Evolutionary conservation across 805 yeast species (phyloP).

Genomic region (Metschnikowia baotianmanensis): DNA sequence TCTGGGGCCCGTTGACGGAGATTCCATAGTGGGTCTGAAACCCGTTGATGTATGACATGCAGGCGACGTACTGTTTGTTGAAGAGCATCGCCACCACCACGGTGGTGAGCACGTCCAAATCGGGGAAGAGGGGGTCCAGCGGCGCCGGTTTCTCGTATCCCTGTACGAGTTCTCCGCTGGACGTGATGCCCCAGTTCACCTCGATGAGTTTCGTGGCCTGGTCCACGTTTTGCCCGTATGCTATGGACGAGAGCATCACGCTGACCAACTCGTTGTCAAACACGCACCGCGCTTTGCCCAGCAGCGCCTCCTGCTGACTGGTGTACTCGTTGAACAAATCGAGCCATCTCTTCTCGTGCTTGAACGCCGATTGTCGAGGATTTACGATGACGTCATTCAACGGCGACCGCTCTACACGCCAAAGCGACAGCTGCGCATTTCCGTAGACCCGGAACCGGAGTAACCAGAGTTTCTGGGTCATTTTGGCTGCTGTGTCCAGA

Average conservation of each 20-base stretch:
- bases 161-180: conserved; percentile 21
- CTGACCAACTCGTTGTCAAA: conserved; percentile 24
- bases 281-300: conserved; percentile 5
- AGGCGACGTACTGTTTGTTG: conserved; percentile 30
- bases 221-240: conserved; percentile 23
- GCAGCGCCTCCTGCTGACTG: conserved; percentile 3
- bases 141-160: conserved; percentile 6
- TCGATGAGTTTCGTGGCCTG: conserved; percentile 27
- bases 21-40: conserved; percentile 33
- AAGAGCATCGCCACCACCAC: conserved; percentile 33
- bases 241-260: conserved; percentile 34
- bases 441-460: conserved; percentile 30
- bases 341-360: conserved; percentile 21
- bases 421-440: conserved; percentile 32
- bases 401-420: conserved; percentile 28
- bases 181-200: conserved; percentile 31
- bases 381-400: conserved; percentile 18
- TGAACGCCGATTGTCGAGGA: conserved; percentile 22
- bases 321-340: conserved; percentile 25
- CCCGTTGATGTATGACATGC: conserved; percentile 34
- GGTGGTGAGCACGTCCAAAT: conserved; percentile 25
- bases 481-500: conserved; percentile 8
- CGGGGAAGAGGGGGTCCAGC: conserved; percentile 25
- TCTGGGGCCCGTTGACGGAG: conserved; percentile 16
- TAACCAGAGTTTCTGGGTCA: conserved; percentile 37